Percentiles rank a stretch among this genome's conserved stretches.
Conservation (phyloP, 2,329 filamentous ascomycete species). For the Monascus ruber region DNA sequence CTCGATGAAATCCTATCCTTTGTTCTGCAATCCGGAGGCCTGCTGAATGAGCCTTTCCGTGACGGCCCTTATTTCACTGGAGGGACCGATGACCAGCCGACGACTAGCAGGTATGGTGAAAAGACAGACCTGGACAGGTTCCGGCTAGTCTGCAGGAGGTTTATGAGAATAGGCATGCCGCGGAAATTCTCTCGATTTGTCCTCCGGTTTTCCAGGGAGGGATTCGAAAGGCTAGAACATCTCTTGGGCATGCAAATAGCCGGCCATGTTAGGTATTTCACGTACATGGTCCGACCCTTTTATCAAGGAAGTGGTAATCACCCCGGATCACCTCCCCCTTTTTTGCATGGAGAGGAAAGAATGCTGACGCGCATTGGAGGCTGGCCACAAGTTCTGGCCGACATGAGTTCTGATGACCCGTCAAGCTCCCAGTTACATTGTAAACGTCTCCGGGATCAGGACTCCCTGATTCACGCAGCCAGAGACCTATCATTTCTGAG, state of each 20-base stretch:
- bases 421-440: slow-evolving; percentile 17
- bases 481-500: slow-evolving; percentile 44
- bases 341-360: slow-evolving; percentile 1
- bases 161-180: slow-evolving; percentile 29
- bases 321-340: slow-evolving; percentile 5
- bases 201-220: slow-evolving; percentile 24
- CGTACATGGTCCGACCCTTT: slow-evolving; percentile 31
- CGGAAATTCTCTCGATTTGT: slow-evolving; percentile 27
- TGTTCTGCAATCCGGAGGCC: slow-evolving; percentile 12
- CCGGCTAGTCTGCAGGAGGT: slow-evolving; percentile 29
- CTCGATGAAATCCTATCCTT: slow-evolving; percentile 23
- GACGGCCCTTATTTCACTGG: slow-evolving; percentile 2
- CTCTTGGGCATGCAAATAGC: slow-evolving; percentile 26
- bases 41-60: slow-evolving; percentile 5
- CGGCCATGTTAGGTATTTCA: slow-evolving; percentile 26
- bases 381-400: slow-evolving; percentile 15
- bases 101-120: slow-evolving; percentile 14
- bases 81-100: slow-evolving; percentile 2
- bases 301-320: slow-evolving; percentile 28
- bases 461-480: slow-evolving; percentile 37
- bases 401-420: slow-evolving; percentile 7
- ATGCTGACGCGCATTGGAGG: slow-evolving; percentile 16
- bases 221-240: slow-evolving; percentile 23
- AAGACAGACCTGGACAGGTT: slow-evolving; percentile 27
- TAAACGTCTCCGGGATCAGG: slow-evolving; percentile 25